Conservation (phyloP, 2,329 filamentous ascomycete genomes). For the Atkinsonella texensis region DNA sequence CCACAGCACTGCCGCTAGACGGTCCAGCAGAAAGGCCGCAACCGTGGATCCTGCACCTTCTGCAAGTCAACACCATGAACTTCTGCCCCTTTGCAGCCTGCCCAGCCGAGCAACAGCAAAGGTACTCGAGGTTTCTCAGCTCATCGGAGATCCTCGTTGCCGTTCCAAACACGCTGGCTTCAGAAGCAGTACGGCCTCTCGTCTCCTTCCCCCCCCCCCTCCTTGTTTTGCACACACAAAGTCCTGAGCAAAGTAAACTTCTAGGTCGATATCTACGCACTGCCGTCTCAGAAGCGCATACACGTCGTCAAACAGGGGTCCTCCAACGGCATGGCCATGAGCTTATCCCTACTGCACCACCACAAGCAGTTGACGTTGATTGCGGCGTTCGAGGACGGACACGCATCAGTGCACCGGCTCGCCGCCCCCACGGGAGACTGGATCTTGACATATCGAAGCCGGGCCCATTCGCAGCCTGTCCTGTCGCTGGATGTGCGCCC, state of each 20-base stretch:
- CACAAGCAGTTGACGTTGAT: constrained; percentile 46
- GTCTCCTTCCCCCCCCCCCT: too few species aligned
- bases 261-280: constrained; percentile 68
- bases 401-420: constrained; percentile 53
- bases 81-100: constrained; percentile 77
- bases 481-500: constrained; percentile 56
- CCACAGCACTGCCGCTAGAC: constrained; percentile 61
- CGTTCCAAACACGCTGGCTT: constrained; percentile 65
- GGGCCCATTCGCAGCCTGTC: constrained; percentile 67
- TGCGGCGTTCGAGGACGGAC: constrained; percentile 78
- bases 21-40: constrained; percentile 37
- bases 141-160: constrained; percentile 51
- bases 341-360: constrained; percentile 49
- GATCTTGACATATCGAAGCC: constrained; percentile 47
- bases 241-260: constrained; percentile 1
- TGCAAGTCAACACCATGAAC: constrained; percentile 87
- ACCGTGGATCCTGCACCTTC: constrained; percentile 76
- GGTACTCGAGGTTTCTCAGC: constrained; percentile 10
- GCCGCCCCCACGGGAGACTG: constrained; percentile 28
- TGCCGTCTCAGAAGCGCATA: constrained; percentile 63
- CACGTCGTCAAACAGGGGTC: constrained; percentile 40
- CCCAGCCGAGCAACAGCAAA: constrained; percentile 17
- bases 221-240: too few species aligned
- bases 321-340: constrained; percentile 79
- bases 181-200: constrained; percentile 46